Base-by-base conservation (phyloP, 2,329 filamentous ascomycete species). In the Colletotrichum tropicale region DNA sequence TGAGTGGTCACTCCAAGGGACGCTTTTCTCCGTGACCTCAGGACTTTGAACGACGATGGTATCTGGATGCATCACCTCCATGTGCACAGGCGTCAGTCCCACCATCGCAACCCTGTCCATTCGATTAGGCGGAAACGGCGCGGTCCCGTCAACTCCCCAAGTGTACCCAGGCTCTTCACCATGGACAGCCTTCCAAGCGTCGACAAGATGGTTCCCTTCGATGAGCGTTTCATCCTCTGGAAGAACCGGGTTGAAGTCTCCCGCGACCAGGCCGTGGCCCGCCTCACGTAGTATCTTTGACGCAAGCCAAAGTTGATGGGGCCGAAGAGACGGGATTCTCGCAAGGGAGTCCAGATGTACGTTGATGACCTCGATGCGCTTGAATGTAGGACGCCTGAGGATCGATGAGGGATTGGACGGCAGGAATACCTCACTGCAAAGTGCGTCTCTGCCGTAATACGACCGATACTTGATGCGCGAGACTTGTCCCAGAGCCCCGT, bases 221-320 rank as follows among this genome's bases (percentile, higher is more conserved):
- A 87, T 74, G 7, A 85, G 79, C 0, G 66, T 55, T 4, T 76
- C 74, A 67, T 87, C 85, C 60, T 84, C 81, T 1, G 82, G 80
- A 5, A 84, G 77, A 5, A 85, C 81, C 4, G 83, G 82, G 68
- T 87, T 86, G 74, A 86, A 87, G 68, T 86, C 84, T 13, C 85
- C 85, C 5, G 85, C 84, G 3, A 86, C 79, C 6, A 87, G 58
- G 0, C 84, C 85, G 28, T 74, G 77, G 1, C 79, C 81, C 5
- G 80, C 72, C 16, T 77, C 76, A 28, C 75, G 78, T 5, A 86
- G 76, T 15, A 83, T 75, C 6, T 70, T 71, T 0, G 81, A 77
- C 3, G 80, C 75, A 16, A 82, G 80, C 1, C 78, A 77, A 2
- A 86, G 52, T 70, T 86, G 84, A 2, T 71, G 69, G 0, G 81